phyloP scores from a whole-genome alignment of 2,329 filamentous ascomycete species.

The Arthroderma sp. region DNA sequence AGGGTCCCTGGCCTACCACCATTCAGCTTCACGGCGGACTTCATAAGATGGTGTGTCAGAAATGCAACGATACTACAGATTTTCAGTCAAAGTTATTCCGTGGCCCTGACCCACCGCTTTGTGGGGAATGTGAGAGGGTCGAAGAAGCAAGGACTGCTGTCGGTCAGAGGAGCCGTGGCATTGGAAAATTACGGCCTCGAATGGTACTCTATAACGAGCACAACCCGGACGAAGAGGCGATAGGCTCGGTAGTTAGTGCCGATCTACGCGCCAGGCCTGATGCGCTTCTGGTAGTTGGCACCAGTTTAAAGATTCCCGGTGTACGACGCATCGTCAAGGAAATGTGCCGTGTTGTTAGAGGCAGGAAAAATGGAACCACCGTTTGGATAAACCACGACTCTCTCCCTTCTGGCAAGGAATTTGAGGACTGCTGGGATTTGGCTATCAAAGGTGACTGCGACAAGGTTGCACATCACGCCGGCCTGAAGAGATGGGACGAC shows the following conservation, averaged over 20 bases:
- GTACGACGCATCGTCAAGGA: slow-evolving; percentile 82
- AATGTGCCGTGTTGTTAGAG: slow-evolving; percentile 75
- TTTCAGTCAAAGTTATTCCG: slow-evolving; percentile 73
- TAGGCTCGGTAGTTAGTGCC: slow-evolving; percentile 76
- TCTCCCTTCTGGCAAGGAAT: slow-evolving; percentile 67
- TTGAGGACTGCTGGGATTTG: slow-evolving; percentile 88
- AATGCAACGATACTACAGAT: slow-evolving; percentile 64
- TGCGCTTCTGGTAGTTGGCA: slow-evolving; percentile 87
- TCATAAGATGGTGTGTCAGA: slow-evolving; percentile 93
- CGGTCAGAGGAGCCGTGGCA: slow-evolving; percentile 84
- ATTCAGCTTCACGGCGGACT: slow-evolving; percentile 89
- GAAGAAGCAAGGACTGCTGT: slow-evolving; percentile 66
- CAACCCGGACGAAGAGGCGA: slow-evolving; percentile 92
- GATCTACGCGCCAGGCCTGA: slow-evolving; percentile 80
- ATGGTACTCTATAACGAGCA: slow-evolving; percentile 97
- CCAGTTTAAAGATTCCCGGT: slow-evolving; percentile 87
- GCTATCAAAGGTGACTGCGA: slow-evolving; percentile 81
- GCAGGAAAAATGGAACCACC: slow-evolving; percentile 64
- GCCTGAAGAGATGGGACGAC: slow-evolving; percentile 49
- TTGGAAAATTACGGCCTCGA: slow-evolving; percentile 76
- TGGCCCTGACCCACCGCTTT: slow-evolving; percentile 71
- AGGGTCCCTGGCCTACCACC: slow-evolving; percentile 85
- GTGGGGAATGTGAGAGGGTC: slow-evolving; percentile 58
- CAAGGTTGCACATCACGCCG: slow-evolving; percentile 64
- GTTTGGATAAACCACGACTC: slow-evolving; percentile 91